Evolutionary conservation across 768 basidiomycete genomes (phyloP).

Genomic region (Suillus subluteus): DNA sequence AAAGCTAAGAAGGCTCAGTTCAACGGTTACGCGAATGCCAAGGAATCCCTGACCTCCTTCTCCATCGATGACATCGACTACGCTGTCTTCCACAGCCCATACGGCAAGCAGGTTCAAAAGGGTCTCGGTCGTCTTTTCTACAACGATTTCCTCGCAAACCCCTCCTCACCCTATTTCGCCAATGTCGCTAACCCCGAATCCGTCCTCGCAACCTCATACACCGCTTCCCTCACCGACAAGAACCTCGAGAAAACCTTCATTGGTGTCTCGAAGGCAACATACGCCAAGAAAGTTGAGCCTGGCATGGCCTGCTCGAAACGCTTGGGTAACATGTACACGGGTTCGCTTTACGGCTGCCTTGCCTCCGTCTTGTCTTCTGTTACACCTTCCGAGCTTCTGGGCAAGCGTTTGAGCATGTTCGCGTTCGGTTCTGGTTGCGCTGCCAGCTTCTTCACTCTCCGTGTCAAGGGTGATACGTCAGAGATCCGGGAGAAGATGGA

Average conservation of each 20-base stretch:
- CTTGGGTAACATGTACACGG: conserved; percentile 99
- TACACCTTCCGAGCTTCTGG: conserved; percentile 67
- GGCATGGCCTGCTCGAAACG: conserved; percentile 87
- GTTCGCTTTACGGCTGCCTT: conserved; percentile 92
- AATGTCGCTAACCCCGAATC: conserved; percentile 72
- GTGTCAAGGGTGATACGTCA: conserved; percentile 85
- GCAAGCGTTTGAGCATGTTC: conserved; percentile 91
- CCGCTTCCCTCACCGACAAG: conserved; percentile 89
- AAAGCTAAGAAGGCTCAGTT: conserved; percentile 56
- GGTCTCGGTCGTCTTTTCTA: conserved; percentile 90
- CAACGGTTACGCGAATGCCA: conserved; percentile 39
- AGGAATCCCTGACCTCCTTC: conserved; percentile 55
- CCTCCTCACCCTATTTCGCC: conserved; percentile 68
- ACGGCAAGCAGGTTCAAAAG: conserved; percentile 99
- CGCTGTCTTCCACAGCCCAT: conserved; percentile 95
- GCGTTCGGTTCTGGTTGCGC: conserved; percentile 97
- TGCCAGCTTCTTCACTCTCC: conserved; percentile 89
- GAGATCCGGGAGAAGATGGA: conserved; percentile 84
- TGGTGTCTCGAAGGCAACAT: conserved; percentile 71
- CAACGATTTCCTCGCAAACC: conserved; percentile 89
- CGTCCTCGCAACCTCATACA: conserved; percentile 66
- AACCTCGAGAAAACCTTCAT: conserved; percentile 94
- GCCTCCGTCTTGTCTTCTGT: conserved; percentile 81
- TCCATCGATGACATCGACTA: conserved; percentile 88
- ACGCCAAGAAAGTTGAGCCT: conserved; percentile 76